Percentiles rank a stretch among this genome's conserved stretches.
These are phyloP conservation scores for Fusarium ambrosium DNA, from an alignment of 2,329 filamentous ascomycete genomes.

Conservation along the genomic window DNA sequence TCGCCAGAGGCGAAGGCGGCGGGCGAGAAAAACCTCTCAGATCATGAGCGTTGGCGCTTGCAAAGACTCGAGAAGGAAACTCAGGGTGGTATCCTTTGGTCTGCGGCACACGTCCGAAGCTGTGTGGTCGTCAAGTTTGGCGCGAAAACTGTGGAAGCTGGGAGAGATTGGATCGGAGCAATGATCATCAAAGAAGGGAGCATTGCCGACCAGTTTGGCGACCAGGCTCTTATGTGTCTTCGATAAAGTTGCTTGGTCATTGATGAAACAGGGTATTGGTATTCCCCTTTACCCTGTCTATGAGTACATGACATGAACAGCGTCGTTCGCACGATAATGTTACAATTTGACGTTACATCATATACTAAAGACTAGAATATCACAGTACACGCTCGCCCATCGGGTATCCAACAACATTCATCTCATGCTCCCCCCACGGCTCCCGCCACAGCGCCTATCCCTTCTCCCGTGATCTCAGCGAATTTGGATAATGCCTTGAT, in stretches of 20 bases:
- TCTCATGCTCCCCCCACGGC: not conserved
- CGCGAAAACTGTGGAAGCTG: slow-evolving; percentile 83
- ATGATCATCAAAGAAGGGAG: slow-evolving; percentile 84
- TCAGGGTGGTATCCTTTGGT: slow-evolving; percentile 78
- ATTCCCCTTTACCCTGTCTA: not conserved
- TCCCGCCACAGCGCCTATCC: not conserved
- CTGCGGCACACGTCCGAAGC: slow-evolving; percentile 81
- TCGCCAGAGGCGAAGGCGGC: slow-evolving; percentile 63
- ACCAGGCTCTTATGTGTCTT: slow-evolving; percentile 84
- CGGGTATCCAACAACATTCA: not conserved
- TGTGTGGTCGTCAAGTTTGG: slow-evolving; percentile 95
- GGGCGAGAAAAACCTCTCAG: slow-evolving; percentile 54
- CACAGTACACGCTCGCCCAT: not conserved
- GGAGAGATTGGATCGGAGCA: slow-evolving; percentile 80
- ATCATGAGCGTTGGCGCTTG: slow-evolving; percentile 66
- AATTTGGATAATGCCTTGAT: slow-evolving; percentile 6
- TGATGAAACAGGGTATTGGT: not conserved
- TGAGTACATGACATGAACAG: not conserved
- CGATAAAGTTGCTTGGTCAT: slow-evolving; percentile 53
- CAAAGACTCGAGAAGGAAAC: slow-evolving; percentile 71
- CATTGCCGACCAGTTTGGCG: slow-evolving; percentile 79
- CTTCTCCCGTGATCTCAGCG: not conserved
- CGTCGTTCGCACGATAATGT: not conserved
- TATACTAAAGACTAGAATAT: not conserved
- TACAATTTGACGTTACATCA: not conserved